Percentiles rank a stretch among this genome's conserved stretches.
phyloP scores from a whole-genome alignment of 108 stramenopile species.

The Cylindrotheca closterium region DNA sequence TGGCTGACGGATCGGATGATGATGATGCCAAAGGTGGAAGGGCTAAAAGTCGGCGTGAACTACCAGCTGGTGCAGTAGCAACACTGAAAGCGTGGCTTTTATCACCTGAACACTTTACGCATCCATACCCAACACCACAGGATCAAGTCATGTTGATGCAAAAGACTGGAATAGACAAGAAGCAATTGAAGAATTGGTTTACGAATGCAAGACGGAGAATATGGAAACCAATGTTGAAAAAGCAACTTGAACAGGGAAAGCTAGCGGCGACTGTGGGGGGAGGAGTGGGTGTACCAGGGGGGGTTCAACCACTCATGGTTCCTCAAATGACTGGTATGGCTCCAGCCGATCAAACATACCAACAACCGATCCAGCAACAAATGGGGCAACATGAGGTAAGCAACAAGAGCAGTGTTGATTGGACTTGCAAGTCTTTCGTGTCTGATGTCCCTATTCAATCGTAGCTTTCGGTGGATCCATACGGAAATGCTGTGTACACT shows the following conservation, averaged over 20 bases:
- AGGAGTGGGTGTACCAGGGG: constrained; percentile 33
- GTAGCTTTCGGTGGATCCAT: constrained; percentile 45
- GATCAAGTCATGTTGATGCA: constrained; percentile 92
- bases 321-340: constrained; percentile 21
- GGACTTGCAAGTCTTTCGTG: background rate
- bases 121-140: constrained; percentile 92
- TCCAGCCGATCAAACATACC: constrained; percentile 1
- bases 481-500: constrained; percentile 39
- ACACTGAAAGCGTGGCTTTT: constrained; percentile 91
- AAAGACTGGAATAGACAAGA: constrained; percentile 93
- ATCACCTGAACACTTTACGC: constrained; percentile 88
- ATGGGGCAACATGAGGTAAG: constrained; percentile 42
- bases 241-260: constrained; percentile 87
- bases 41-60: constrained; percentile 85
- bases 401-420: background rate
- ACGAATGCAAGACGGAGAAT: constrained; percentile 93
- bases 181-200: constrained; percentile 97
- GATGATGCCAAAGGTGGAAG: constrained; percentile 24
- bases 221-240: constrained; percentile 95
- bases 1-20: constrained; percentile 25
- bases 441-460: background rate
- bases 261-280: constrained; percentile 53
- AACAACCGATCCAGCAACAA: constrained; percentile 36
- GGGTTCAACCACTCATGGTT: constrained; percentile 51
- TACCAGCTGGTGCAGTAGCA: constrained; percentile 87